Conservation (phyloP, 2,329 filamentous ascomycete species). For the Aspergillus calidoustus region DNA sequence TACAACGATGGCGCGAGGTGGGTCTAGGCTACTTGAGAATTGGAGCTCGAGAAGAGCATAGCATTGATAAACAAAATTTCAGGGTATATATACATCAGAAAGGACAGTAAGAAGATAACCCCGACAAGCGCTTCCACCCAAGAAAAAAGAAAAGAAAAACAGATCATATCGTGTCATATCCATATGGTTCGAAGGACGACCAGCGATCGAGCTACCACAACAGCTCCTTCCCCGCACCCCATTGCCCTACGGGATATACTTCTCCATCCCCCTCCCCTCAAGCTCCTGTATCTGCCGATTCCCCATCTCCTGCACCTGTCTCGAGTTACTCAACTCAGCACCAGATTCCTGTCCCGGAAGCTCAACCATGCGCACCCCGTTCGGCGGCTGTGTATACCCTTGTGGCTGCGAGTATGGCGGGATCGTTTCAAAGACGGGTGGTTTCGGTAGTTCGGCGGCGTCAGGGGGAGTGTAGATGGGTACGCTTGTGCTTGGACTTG, state of each 20-base stretch:
- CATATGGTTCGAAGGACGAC: neutral
- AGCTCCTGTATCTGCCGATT: constrained; percentile 4
- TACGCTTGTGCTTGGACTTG: neutral
- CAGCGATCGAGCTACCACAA: too few species aligned
- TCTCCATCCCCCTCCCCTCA: neutral
- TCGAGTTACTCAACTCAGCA: neutral
- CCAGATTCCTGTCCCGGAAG: neutral
- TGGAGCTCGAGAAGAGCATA: neutral
- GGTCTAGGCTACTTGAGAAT: neutral
- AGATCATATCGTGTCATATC: neutral
- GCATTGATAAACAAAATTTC: neutral
- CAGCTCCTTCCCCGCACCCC: neutral
- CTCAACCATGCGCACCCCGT: constrained; percentile 3
- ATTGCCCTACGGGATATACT: neutral
- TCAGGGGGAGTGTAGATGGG: neutral
- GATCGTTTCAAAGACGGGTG: neutral
- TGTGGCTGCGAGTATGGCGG: neutral
- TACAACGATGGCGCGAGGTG: too few species aligned
- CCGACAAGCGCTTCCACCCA: neutral
- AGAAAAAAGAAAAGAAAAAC: neutral
- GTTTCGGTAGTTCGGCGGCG: constrained; percentile 7
- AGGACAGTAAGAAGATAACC: neutral
- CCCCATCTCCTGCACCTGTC: constrained; percentile 1
- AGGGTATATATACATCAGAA: neutral
- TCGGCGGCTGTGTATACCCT: neutral